Evolutionary conservation across 2,329 filamentous ascomycete genomes (phyloP), one percentile per base, ranked within the genome.

Genomic region (Tolypocladium sp.): DNA sequence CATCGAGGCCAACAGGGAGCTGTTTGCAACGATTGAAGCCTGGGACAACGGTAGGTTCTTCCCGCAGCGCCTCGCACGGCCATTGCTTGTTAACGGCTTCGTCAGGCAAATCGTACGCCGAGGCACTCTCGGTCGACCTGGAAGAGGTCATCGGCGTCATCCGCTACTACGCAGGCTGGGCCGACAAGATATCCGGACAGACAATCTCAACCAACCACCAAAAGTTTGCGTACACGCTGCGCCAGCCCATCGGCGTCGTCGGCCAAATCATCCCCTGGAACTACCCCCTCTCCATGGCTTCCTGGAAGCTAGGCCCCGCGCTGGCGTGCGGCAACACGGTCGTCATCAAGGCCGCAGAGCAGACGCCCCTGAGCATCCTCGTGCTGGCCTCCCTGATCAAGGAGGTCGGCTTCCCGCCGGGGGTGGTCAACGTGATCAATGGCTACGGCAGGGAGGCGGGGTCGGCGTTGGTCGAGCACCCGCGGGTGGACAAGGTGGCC

Each of bases 261-360:
- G 89, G 79, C 2, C 79, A 82, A 69, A 91, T 92, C 62, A 91
- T 91, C 55, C 88, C 88, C n/a, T 66, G 89, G 87, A 91, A 92
- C 70, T 89, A 84, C 62, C 86, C 86, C 1, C 64, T 75, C 12
- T 67, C 65, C 56, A 71, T 72, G 69, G 67, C 69, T 57, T 71
- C 77, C 60, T 91, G 89, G 89, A 92, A 92, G 68, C 79, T 93
- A 2, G 90, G 88, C 27, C 90, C 90, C 27, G 85, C 85, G 20
- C 69, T 88, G 35, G 84, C 86, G 17, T 81, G 82, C 58, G 86
- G 85, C 60, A 87, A 87, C 70, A 82, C 82, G 3, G 73, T 88
- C 17, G 76, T 89, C 40, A 71, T 89, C 44, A 89, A 89, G 74
- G 80, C 85, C 9, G 84, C 86, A 12, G 86, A 89, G 68, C 85